A percentile compares a stretch with the other conserved stretches of the same genome.
These are phyloP conservation scores for Boletus rufocinnamomeus DNA, from an alignment of 768 basidiomycete species.

Conservation along the genomic window DNA sequence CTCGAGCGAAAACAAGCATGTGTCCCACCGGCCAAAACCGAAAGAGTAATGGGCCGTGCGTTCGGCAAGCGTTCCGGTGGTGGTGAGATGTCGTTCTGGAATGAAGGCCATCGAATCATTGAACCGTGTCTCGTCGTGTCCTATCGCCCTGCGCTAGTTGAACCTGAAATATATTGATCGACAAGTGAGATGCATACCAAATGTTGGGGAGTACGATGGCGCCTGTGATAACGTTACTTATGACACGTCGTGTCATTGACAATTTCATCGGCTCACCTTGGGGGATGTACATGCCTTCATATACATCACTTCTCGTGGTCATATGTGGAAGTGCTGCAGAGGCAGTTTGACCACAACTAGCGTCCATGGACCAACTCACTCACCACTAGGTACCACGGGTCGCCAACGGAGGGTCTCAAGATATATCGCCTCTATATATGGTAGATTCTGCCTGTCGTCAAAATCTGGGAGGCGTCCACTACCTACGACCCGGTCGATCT, in stretches of 20 bases:
- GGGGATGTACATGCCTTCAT: constrained; percentile 34
- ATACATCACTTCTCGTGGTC: constrained; percentile 27
- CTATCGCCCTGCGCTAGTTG: constrained; percentile 40
- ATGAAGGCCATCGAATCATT: constrained; percentile 53
- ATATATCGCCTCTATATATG: constrained; percentile 34
- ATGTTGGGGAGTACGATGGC: constrained; percentile 26
- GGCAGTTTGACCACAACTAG: not conserved
- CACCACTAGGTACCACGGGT: constrained; percentile 31
- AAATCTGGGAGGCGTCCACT: constrained; percentile 31
- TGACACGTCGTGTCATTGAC: not conserved
- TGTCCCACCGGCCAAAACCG: constrained; percentile 32
- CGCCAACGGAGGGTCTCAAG: constrained; percentile 38
- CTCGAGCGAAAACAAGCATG: not conserved
- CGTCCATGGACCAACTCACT: constrained; percentile 3
- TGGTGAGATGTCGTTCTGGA: constrained; percentile 54
- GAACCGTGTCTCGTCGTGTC: constrained; percentile 53
- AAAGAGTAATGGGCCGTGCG: constrained; percentile 8
- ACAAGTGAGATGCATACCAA: constrained; percentile 18
- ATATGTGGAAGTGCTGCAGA: constrained; percentile 27
- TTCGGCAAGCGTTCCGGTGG: constrained; percentile 18
- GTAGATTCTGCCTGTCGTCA: constrained; percentile 30
- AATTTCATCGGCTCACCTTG: constrained; percentile 20
- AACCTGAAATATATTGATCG: not conserved
- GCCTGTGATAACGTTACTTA: constrained; percentile 7
- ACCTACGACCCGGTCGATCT: constrained; percentile 37